Conservation (phyloP, 2,329 filamentous ascomycete genomes). For the Aureobasidium sp. region DNA sequence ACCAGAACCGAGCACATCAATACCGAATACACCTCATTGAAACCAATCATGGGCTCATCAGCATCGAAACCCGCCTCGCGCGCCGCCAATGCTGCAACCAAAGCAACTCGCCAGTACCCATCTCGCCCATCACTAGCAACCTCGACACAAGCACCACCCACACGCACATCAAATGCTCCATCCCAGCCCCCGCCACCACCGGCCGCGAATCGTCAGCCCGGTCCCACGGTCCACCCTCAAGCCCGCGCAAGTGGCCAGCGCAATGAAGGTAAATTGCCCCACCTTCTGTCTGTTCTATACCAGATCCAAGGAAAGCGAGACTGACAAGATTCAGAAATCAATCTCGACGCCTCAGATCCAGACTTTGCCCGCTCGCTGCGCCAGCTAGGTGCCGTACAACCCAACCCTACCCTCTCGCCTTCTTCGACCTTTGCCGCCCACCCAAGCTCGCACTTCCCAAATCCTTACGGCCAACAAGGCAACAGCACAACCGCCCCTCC, state of each 20-base stretch:
- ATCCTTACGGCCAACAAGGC: conserved; percentile 17
- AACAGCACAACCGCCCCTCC: conserved; percentile 21
- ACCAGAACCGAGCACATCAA: neutral
- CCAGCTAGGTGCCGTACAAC: conserved; percentile 50
- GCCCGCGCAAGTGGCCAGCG: conserved; percentile 31
- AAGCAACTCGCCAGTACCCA: conserved; percentile 49
- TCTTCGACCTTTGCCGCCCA: conserved; percentile 44
- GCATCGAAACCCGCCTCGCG: conserved; percentile 46
- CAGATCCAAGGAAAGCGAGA: neutral
- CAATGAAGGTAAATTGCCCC: conserved; percentile 29
- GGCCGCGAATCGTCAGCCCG: conserved; percentile 26
- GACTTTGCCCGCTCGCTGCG: conserved; percentile 75
- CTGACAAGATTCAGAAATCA: conserved; percentile 38
- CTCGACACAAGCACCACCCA: conserved; percentile 18
- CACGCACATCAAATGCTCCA: conserved; percentile 17
- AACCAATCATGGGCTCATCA: conserved; percentile 46
- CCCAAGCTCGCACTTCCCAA: conserved; percentile 21
- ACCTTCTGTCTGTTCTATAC: conserved; percentile 2
- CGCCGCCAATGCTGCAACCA: conserved; percentile 35
- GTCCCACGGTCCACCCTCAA: conserved; percentile 35
- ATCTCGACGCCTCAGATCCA: conserved; percentile 53
- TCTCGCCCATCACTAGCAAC: conserved; percentile 31
- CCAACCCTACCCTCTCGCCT: conserved; percentile 48
- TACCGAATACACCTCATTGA: neutral
- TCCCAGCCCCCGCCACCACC: conserved; percentile 19